A percentile compares a stretch with the other conserved stretches of the same genome.
These are phyloP conservation scores for Mortierella hygrophila DNA, from an alignment of 192 early-diverging fungal genomes.

Conservation along the genomic window DNA sequence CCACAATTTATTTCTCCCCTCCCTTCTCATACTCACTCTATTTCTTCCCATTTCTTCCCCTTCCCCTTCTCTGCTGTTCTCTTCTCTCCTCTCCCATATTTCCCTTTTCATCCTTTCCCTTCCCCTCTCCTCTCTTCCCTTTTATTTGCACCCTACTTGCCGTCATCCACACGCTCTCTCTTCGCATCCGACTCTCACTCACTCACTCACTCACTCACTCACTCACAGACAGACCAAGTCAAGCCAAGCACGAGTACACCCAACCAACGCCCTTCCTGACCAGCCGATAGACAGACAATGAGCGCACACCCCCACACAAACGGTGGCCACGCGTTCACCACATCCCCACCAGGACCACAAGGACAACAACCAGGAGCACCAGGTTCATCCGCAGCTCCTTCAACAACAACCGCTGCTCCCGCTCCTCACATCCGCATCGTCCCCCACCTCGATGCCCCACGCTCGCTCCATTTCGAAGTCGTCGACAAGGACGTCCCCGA, in stretches of 20 bases:
- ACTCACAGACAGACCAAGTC: conserved; percentile 15
- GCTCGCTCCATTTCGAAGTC: conserved; percentile 65
- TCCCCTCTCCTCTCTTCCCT: not conserved
- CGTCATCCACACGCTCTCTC: not conserved
- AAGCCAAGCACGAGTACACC: not conserved
- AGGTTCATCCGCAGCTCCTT: not conserved
- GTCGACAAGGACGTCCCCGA: conserved; percentile 72
- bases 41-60: not conserved
- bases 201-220: not conserved
- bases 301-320: not conserved
- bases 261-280: not conserved
- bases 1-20: not conserved
- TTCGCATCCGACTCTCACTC: not conserved
- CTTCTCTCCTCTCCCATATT: not conserved
- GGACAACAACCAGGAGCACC: not conserved
- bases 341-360: not conserved
- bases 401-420: conserved; percentile 16
- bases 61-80: not conserved
- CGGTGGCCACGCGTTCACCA: not conserved
- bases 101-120: not conserved
- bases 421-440: conserved; percentile 67
- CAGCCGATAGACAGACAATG: too few relatives aligned
- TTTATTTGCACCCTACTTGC: not conserved
- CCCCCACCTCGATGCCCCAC: conserved; percentile 65
- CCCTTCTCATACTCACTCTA: conserved; percentile 6